Evolutionary conservation across 768 basidiomycete genomes (phyloP).

Genomic region (Lactarius tabidus): DNA sequence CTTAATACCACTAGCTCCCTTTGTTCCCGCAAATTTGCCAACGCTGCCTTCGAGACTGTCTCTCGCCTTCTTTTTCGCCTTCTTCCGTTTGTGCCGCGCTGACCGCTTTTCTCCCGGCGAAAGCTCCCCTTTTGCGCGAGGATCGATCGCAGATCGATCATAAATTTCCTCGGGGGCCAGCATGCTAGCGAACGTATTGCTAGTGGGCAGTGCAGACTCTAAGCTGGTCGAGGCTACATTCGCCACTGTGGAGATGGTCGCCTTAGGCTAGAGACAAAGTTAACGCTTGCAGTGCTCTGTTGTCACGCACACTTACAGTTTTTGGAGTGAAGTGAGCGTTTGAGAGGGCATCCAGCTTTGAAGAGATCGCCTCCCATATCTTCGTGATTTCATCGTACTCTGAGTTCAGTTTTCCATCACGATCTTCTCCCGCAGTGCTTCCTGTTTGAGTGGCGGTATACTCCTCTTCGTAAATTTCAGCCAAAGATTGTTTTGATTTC

Average conservation of each 20-base stretch:
- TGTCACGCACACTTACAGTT: conserved; percentile 48
- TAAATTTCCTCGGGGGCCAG: conserved; percentile 94
- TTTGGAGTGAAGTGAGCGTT: conserved; percentile 97
- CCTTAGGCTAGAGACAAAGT: conserved; percentile 64
- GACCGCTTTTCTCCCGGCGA: conserved; percentile 81
- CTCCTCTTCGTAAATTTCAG: conserved; percentile 94
- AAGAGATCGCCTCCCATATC: conserved; percentile 80
- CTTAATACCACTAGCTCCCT: conserved; percentile 53
- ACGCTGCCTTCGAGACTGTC: conserved; percentile 60
- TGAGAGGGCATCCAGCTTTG: conserved; percentile 88
- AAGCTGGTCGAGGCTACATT: conserved; percentile 78
- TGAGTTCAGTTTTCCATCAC: conserved; percentile 82
- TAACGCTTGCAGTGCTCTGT: conserved; percentile 19
- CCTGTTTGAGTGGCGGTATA: conserved; percentile 67
- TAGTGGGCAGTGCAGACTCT: conserved; percentile 88
- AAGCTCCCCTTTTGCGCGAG: conserved; percentile 71
- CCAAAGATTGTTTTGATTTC: conserved; percentile 83
- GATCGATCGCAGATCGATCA: conserved; percentile 50
- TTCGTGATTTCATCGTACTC: conserved; percentile 86
- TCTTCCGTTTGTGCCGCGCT: conserved; percentile 62
- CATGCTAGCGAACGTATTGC: conserved; percentile 68
- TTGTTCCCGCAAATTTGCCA: conserved; percentile 57
- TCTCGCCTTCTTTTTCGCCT: conserved; percentile 63
- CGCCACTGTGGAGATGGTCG: conserved; percentile 75
- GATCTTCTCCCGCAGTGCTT: conserved; percentile 57